Base-by-base conservation (phyloP, 176 grass and related monocot genomes). In the Ensete glaucum region DNA sequence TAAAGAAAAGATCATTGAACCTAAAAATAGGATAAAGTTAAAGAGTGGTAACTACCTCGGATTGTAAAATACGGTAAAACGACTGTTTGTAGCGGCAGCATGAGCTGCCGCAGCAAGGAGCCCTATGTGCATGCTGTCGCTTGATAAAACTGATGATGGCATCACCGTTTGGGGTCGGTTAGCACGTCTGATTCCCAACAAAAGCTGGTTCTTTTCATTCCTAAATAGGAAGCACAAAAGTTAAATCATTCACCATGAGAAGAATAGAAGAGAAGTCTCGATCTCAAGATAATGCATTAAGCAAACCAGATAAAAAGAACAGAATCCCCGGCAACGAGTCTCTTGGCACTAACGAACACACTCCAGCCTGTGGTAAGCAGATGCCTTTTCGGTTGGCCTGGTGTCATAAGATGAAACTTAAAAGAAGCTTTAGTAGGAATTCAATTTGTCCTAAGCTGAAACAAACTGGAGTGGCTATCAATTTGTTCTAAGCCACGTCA, bases 261-360 rank as follows among this genome's bases (percentile, higher is more conserved):
- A 58, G 26, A 34, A 43, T 60, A 75, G 14, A 75, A 9, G 34
- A 29, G 23, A 55, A 43, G 34, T 16, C 59, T 20, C 15, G 0
- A 1, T 14, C 14, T 9, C 54, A 75, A n/a, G 24, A 24, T 5
- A 11, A 20, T 64, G 34, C n/a, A 77, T 63, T 63, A 59, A 51
- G 34, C 19, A 51, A 19, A 77, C 75, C 75, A 77, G 27, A 77
- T 77, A 64, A 77, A 77, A 25, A 77, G 75, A 67, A 77, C 75
- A 66, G 75, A 77, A 77, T 77, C 75, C 49, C 75, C 75, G 53
- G 75, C 75, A 77, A 77, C 21, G 51, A 77, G 75, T 77, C 75
- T 65, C 75, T 77, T 77, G 62, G 75, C 60, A 67, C 75, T 77
- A 49, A 77, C 49, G 26, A 77, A 77, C 9, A 77, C 59, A 26